These are phyloP conservation scores for Neurospora sublineolata DNA, from an alignment of 495 filamentous ascomycete species.

Conservation along the genomic window DNA sequence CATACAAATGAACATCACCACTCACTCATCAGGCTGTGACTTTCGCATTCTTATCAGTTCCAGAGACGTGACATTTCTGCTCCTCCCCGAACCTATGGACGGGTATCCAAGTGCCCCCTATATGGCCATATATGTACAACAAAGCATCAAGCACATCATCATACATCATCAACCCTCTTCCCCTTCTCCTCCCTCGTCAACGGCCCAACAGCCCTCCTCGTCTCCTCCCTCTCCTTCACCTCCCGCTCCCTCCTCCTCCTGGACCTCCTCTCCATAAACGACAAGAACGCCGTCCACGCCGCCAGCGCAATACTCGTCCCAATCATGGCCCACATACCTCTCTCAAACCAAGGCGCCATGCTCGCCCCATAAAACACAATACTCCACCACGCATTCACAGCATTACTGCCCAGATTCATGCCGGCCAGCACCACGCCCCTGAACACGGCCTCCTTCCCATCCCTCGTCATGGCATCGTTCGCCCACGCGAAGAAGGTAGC, in stretches of 20 bases:
- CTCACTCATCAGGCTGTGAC: background rate
- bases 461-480: conserved; percentile 40
- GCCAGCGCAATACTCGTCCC: conserved; percentile 38
- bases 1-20: background rate
- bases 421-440: conserved; percentile 41
- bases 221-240: background rate
- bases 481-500: conserved; percentile 53
- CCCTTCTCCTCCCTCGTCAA: background rate
- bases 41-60: background rate
- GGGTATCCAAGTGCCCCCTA: background rate
- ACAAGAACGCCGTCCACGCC: conserved; percentile 38
- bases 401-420: conserved; percentile 49
- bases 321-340: conserved; percentile 51
- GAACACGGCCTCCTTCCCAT: conserved; percentile 30
- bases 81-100: background rate
- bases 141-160: too few relatives aligned
- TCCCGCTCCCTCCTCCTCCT: conserved; percentile 12
- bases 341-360: conserved; percentile 46
- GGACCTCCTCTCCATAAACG: conserved; percentile 24
- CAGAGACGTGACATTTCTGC: background rate
- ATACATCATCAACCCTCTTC: background rate
- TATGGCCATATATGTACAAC: background rate
- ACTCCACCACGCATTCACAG: conserved; percentile 52
- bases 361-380: conserved; percentile 51
- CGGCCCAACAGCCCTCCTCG: background rate